A percentile compares a stretch with the other conserved stretches of the same genome.
phyloP scores from a whole-genome alignment of 805 yeast species.

The Candida adriatica region DNA sequence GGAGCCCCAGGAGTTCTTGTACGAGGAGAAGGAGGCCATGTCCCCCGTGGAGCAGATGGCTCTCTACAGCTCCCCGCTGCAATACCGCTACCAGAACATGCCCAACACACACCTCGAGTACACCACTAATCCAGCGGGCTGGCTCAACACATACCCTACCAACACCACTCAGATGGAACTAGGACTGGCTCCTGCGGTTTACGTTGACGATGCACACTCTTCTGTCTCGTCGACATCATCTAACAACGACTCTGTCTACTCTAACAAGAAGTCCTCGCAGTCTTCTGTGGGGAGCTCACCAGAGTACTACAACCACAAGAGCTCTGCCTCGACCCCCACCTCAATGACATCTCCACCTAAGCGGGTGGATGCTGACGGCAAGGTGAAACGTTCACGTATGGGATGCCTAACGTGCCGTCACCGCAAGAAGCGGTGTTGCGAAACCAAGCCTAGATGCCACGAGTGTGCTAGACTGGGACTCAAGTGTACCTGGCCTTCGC shows the following conservation, averaged over 20 bases:
- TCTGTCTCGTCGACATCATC: slow-evolving; percentile 4
- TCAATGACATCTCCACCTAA: slow-evolving; percentile 1
- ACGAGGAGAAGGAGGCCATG: slow-evolving; percentile 4
- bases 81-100: not conserved
- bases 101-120: not conserved
- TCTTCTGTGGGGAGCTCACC: slow-evolving; percentile 9
- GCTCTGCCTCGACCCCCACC: slow-evolving; percentile 2
- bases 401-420: slow-evolving; percentile 78
- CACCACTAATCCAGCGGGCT: slow-evolving; percentile 3
- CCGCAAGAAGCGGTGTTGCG: slow-evolving; percentile 75
- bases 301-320: slow-evolving; percentile 1
- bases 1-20: slow-evolving; percentile 8
- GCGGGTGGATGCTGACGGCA: slow-evolving; percentile 3
- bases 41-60: slow-evolving; percentile 6
- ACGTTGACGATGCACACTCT: slow-evolving; percentile 6
- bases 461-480: slow-evolving; percentile 63
- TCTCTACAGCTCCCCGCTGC: slow-evolving; percentile 7
- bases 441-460: slow-evolving; percentile 54
- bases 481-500: slow-evolving; percentile 67
- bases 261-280: slow-evolving; percentile 5
- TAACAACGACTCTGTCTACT: slow-evolving; percentile 4
- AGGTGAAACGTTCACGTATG: slow-evolving; percentile 45
- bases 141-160: too few species aligned
- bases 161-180: too few species aligned
- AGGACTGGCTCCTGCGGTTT: slow-evolving; percentile 3